Evolutionary conservation across 345 rosid genomes (phyloP), one percentile per base, ranked within the genome.

Genomic region (Hypericum perforatum): DNA sequence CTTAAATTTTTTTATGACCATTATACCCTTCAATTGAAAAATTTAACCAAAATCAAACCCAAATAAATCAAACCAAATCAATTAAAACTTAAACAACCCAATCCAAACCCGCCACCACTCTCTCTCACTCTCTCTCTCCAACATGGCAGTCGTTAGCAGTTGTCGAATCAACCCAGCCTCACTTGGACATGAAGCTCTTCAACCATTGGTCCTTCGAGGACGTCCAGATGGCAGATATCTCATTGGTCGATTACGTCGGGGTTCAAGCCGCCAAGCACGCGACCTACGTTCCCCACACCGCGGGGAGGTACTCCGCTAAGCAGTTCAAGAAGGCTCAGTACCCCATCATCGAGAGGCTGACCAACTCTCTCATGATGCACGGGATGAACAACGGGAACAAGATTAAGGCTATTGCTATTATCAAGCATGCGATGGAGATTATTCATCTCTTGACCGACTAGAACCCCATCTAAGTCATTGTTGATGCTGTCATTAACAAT

Each of bases 401-500:
- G 45, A 12, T 61, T 44, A 53, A 52, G 46, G 53, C 58, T 3
- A 45, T 61, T 9, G 53, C 45, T 51, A 61, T 53, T 43, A 41
- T 61, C 37, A 61, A 45, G 39, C 58, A 61, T 39, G 65, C 65
- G 3, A 61, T 45, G 65, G 59, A 61, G 45, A 53, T 61, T n/a
- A 45, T 61, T 38, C 43, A 53, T 40, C 58, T 53, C 11, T 45
- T 61, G 6, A 39, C 65, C 15, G 58, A 45, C 22, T 44, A 14
- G 13, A 61, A 61, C 53, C 65, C 65, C 9, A 38, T 53, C 52
- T 58, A 61, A 53, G 53, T 61, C 37, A 53, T 53, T 38, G 58
- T 39, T 45, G 65, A 61, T 61, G 59, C 65, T 53, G 65, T 61
- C 11, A n/a, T 61, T 44, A 53, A 53, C 58, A 61, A 58, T 52